phyloP scores from a whole-genome alignment of 306 rosid genomes.

The Benincasa hispida region DNA sequence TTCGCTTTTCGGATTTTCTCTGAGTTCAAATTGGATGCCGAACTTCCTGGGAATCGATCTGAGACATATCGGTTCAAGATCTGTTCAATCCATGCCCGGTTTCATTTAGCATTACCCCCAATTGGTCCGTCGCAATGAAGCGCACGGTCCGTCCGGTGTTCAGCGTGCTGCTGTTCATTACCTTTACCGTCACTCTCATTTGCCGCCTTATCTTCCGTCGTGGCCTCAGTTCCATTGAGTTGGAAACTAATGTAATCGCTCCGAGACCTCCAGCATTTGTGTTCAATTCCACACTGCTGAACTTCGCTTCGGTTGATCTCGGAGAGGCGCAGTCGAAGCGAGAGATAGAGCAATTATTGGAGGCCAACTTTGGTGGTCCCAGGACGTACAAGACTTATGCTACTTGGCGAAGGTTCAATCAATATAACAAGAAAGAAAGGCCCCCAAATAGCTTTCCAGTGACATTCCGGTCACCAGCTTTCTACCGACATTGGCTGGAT shows the following conservation, averaged over 20 bases:
- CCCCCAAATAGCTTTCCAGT: conserved; percentile 30
- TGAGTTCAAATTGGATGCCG: conserved; percentile 23
- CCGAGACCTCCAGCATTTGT: conserved; percentile 19
- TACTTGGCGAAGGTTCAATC: conserved; percentile 58
- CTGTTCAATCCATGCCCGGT: conserved; percentile 23
- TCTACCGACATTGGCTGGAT: conserved; percentile 72
- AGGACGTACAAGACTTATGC: conserved; percentile 57
- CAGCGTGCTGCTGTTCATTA: conserved; percentile 36
- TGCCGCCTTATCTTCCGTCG: conserved; percentile 39
- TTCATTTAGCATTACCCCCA: conserved; percentile 25
- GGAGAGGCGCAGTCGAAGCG: conserved; percentile 43
- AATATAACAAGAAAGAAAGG: conserved; percentile 26
- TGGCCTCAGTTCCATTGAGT: conserved; percentile 30
- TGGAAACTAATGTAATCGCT: conserved; percentile 20
- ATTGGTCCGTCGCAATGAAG: conserved; percentile 44
- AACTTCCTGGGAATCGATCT: conserved; percentile 40
- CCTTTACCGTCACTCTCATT: conserved; percentile 44
- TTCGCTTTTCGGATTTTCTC: background rate
- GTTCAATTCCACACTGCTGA: conserved; percentile 60
- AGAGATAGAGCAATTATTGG: conserved; percentile 63
- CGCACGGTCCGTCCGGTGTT: conserved; percentile 61
- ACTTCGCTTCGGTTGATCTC: conserved; percentile 41
- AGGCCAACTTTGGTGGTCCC: conserved; percentile 55
- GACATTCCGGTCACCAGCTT: conserved; percentile 49
- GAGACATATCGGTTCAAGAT: conserved; percentile 27